Evolutionary conservation across 805 yeast species (phyloP).

Genomic region (Kodamaea restingae): DNA sequence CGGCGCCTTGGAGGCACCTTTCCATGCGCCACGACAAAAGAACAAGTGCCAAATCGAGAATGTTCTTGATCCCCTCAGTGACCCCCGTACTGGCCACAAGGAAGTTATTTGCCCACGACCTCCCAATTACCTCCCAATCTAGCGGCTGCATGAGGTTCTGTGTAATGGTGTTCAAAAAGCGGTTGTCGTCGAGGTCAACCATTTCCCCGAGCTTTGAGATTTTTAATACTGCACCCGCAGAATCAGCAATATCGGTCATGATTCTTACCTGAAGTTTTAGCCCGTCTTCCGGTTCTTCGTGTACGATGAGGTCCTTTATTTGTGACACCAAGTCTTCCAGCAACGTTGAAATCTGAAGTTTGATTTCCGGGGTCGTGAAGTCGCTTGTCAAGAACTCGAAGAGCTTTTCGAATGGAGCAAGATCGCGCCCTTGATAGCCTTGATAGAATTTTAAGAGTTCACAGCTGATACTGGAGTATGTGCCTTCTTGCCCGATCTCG

Average conservation of each 20-base stretch:
- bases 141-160: slow-evolving; percentile 15
- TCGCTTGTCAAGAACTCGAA: slow-evolving; percentile 8
- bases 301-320: slow-evolving; percentile 12
- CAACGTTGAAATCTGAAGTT: slow-evolving; percentile 21
- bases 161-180: slow-evolving; percentile 12
- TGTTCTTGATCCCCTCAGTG: slow-evolving; percentile 14
- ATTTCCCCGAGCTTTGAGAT: slow-evolving; percentile 23
- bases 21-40: slow-evolving; percentile 35
- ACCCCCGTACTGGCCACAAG: slow-evolving; percentile 12
- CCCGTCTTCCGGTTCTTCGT: slow-evolving; percentile 10
- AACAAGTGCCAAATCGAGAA: slow-evolving; percentile 25
- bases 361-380: slow-evolving; percentile 19
- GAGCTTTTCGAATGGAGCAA: slow-evolving; percentile 12
- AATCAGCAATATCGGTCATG: slow-evolving; percentile 13
- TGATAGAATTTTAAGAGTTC: slow-evolving; percentile 23
- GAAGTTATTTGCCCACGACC: slow-evolving; percentile 21
- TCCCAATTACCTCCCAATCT: slow-evolving; percentile 17
- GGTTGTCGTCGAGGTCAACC: slow-evolving; percentile 16
- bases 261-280: slow-evolving; percentile 16
- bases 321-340: slow-evolving; percentile 22
- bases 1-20: slow-evolving; percentile 23
- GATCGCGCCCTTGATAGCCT: slow-evolving; percentile 10
- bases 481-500: slow-evolving; percentile 20
- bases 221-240: slow-evolving; percentile 19
- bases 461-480: slow-evolving; percentile 25